These are phyloP conservation scores for Vanrija humicola DNA, from an alignment of 1,284 basidiomycete species.

Conservation along the genomic window DNA sequence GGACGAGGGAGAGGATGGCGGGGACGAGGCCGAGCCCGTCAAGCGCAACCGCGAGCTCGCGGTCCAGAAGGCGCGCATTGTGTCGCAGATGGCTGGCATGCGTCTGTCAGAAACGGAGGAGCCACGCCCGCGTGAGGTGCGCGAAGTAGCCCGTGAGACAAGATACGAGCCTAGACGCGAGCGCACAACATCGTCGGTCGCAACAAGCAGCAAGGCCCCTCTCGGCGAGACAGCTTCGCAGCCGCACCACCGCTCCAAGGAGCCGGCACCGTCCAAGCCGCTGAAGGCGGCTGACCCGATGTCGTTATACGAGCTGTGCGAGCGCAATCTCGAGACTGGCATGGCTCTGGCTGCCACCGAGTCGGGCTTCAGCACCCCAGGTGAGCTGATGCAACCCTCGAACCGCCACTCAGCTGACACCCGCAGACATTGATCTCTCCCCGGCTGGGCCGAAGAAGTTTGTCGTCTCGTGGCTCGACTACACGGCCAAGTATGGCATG, in stretches of 20 bases:
- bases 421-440: conserved; percentile 31
- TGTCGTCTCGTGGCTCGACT: conserved; percentile 96
- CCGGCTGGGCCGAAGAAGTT: conserved; percentile 74
- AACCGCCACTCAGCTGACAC: neutral
- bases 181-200: neutral
- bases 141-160: too few relatives aligned
- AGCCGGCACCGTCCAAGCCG: neutral
- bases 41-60: conserved; percentile 55
- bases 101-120: conserved; percentile 11
- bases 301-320: conserved; percentile 28
- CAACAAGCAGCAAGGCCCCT: neutral
- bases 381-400: conserved; percentile 44
- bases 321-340: conserved; percentile 63
- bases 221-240: neutral
- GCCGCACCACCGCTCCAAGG: neutral
- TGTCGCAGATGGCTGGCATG: conserved; percentile 71
- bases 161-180: neutral
- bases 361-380: conserved; percentile 43
- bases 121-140: too few relatives aligned
- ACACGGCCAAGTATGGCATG: conserved; percentile 98
- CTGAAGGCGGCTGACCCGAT: neutral
- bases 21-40: conserved; percentile 13
- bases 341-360: conserved; percentile 60
- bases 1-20: conserved; percentile 49
- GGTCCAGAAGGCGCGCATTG: conserved; percentile 80